These are phyloP conservation scores for Neoascochyta sp. DNA, from an alignment of 2,329 filamentous ascomycete genomes.

Conservation along the genomic window DNA sequence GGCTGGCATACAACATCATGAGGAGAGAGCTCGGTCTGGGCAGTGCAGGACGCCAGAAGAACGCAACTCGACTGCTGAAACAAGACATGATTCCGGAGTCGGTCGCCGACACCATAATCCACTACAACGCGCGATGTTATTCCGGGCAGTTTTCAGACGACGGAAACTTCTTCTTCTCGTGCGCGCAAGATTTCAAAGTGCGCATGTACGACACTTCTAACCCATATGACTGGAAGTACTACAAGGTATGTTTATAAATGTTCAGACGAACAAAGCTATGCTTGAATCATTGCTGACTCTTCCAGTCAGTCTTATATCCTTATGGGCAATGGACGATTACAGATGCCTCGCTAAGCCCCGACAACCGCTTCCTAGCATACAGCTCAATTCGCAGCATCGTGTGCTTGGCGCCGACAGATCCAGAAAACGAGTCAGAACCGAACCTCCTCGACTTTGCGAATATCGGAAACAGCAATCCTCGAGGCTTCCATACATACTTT, in stretches of 20 bases:
- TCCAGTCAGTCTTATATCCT: slow-evolving; percentile 78
- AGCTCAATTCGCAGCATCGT: slow-evolving; percentile 82
- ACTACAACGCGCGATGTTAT: slow-evolving; percentile 82
- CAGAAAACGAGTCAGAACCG: slow-evolving; percentile 74
- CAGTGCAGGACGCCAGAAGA: slow-evolving; percentile 54
- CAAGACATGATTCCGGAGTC: slow-evolving; percentile 76
- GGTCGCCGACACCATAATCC: slow-evolving; percentile 78
- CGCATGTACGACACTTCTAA: slow-evolving; percentile 98
- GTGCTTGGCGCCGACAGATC: slow-evolving; percentile 82
- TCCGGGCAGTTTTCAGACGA: slow-evolving; percentile 96
- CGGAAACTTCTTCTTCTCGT: slow-evolving; percentile 94
- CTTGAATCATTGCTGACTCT: slow-evolving; percentile 4
- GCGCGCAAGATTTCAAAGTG: slow-evolving; percentile 87
- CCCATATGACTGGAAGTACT: slow-evolving; percentile 91
- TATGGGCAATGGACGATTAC: slow-evolving; percentile 94
- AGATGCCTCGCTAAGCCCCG: slow-evolving; percentile 83
- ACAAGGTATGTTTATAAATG: slow-evolving; percentile 75
- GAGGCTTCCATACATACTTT: slow-evolving; percentile 38
- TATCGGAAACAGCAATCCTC: slow-evolving; percentile 37
- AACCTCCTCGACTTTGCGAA: slow-evolving; percentile 71
- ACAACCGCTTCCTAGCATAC: slow-evolving; percentile 89
- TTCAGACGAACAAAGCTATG: slow-evolving; percentile 1
- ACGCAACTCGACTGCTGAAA: slow-evolving; percentile 63
- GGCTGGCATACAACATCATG: slow-evolving; percentile 66
- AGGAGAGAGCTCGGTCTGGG: slow-evolving; percentile 78